These are phyloP conservation scores for Russula griseocarnosa DNA, from an alignment of 768 basidiomycete species.

Conservation along the genomic window DNA sequence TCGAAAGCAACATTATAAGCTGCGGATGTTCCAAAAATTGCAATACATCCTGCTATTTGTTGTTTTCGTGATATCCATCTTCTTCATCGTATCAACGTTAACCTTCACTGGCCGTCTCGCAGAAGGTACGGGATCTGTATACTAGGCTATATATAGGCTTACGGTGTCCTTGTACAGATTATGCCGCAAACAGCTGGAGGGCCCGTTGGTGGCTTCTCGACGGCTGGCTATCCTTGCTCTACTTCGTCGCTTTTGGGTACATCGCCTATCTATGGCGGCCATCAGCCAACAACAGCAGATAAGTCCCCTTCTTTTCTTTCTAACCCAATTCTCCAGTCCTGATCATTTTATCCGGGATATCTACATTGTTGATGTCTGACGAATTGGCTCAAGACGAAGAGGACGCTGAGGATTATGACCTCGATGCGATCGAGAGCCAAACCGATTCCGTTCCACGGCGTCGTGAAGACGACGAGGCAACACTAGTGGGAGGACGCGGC, in stretches of 20 bases:
- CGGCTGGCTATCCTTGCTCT: slow-evolving; percentile 88
- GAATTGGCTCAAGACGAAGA: slow-evolving; percentile 94
- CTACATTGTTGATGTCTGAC: slow-evolving; percentile 89
- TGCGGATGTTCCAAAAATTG: slow-evolving; percentile 83
- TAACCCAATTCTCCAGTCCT: slow-evolving; percentile 7
- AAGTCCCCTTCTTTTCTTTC: slow-evolving; percentile 41
- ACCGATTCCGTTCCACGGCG: slow-evolving; percentile 38
- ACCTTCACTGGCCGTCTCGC: slow-evolving; percentile 87
- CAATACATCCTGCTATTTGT: slow-evolving; percentile 81
- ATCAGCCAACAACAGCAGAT: slow-evolving; percentile 83
- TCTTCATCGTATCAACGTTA: slow-evolving; percentile 91
- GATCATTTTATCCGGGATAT: slow-evolving; percentile 36
- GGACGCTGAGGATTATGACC: slow-evolving; percentile 89
- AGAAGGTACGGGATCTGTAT: slow-evolving; percentile 57
- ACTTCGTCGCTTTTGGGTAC: slow-evolving; percentile 70
- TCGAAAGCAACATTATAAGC: slow-evolving; percentile 82
- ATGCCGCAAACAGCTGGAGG: slow-evolving; percentile 86
- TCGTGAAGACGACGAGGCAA: slow-evolving; percentile 60
- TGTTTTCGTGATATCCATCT: slow-evolving; percentile 75
- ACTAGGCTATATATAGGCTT: background rate
- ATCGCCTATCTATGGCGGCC: slow-evolving; percentile 95
- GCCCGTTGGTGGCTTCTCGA: slow-evolving; percentile 95
- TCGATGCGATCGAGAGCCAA: slow-evolving; percentile 66
- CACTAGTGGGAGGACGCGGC: slow-evolving; percentile 60
- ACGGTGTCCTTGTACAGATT: slow-evolving; percentile 51